Evolutionary conservation across 2,329 filamentous ascomycete species (phyloP).

Genomic region (Pezicula radicicola): DNA sequence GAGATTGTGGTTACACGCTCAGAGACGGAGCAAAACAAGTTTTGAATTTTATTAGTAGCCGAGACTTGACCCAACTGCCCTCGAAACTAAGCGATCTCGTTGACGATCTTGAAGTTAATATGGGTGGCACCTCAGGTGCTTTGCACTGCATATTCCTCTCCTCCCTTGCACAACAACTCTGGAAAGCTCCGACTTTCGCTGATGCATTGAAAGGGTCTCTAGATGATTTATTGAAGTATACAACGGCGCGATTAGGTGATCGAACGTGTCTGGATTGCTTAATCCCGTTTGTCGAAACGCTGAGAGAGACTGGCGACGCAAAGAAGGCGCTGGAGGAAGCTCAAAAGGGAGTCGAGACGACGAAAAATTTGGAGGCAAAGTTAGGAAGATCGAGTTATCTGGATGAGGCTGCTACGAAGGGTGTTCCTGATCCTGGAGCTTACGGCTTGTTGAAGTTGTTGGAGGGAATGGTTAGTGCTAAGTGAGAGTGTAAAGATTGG

Average conservation of each 20-base stretch:
- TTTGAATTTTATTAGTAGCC: constrained; percentile 26
- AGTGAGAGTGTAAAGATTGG: not conserved
- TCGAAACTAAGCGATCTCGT: constrained; percentile 18
- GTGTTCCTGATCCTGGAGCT: constrained; percentile 52
- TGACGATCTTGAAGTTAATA: constrained; percentile 24
- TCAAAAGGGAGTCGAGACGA: constrained; percentile 43
- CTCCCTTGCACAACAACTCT: constrained; percentile 16
- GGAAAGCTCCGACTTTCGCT: constrained; percentile 8
- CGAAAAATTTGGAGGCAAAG: constrained; percentile 51
- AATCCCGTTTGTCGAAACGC: constrained; percentile 28
- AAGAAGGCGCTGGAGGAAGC: constrained; percentile 44
- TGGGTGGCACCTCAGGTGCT: constrained; percentile 31
- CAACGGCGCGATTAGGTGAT: constrained; percentile 25
- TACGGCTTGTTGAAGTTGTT: constrained; percentile 40
- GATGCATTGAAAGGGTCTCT: constrained; percentile 17
- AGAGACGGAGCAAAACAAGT: constrained; percentile 21
- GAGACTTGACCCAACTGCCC: constrained; percentile 13
- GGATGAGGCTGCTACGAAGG: constrained; percentile 43
- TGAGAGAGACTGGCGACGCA: constrained; percentile 36
- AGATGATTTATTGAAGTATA: constrained; percentile 22
- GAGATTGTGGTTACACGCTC: constrained; percentile 29
- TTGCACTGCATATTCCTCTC: constrained; percentile 29
- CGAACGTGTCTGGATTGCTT: constrained; percentile 29
- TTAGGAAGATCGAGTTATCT: constrained; percentile 52
- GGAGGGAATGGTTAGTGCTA: constrained; percentile 9